These are phyloP conservation scores for Rusavskia elegans DNA, from an alignment of 495 filamentous ascomycete species.

Conservation along the genomic window DNA sequence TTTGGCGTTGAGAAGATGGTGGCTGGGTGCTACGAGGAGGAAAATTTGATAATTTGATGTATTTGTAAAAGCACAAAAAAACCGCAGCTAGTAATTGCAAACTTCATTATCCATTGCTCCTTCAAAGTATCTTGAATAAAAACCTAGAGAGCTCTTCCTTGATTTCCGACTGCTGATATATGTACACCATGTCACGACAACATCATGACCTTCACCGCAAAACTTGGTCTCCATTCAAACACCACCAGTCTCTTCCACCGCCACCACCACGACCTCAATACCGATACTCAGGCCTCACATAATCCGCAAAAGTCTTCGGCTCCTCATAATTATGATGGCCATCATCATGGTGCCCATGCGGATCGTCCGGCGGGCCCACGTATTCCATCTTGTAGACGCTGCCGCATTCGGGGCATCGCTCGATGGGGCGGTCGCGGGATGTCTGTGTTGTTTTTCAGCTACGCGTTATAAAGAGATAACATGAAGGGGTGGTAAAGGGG, in stretches of 20 bases:
- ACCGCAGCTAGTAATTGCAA: no score
- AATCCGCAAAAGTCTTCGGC: conserved; percentile 88
- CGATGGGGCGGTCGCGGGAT: conserved; percentile 74
- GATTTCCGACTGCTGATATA: no score
- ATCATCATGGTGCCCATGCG: conserved; percentile 38
- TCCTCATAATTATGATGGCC: conserved; percentile 36
- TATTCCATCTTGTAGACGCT: conserved; percentile 95
- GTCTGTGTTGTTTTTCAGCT: conserved; percentile 32
- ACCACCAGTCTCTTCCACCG: no score
- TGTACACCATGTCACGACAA: no score
- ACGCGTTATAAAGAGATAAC: neutral
- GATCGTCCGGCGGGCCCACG: conserved; percentile 61
- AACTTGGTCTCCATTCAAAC: no score
- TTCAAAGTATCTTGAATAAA: no score
- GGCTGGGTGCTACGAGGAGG: neutral
- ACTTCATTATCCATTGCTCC: no score
- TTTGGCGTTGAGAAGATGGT: conserved; percentile 15
- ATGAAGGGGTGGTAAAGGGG: conserved; percentile 1
- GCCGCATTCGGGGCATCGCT: conserved; percentile 93
- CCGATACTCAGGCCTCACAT: conserved; percentile 80
- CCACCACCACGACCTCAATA: no score
- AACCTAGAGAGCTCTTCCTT: no score
- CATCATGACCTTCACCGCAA: no score
- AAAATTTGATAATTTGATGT: neutral
- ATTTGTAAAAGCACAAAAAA: neutral